phyloP scores from a whole-genome alignment of 495 filamentous ascomycete species.

The Penicillium malachiteum region DNA sequence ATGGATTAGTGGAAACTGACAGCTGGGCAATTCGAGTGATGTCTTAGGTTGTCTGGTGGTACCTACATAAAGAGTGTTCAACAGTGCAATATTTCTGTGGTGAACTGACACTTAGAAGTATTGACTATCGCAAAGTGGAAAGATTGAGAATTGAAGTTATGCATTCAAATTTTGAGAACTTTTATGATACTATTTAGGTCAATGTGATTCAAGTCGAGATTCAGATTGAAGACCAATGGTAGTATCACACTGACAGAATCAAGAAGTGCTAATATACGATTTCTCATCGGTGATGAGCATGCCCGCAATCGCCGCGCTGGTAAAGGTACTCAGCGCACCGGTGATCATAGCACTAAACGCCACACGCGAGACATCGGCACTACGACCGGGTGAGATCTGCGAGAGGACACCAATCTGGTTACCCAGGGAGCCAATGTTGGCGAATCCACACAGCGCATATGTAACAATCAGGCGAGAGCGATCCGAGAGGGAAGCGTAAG shows the following conservation, averaged over 20 bases:
- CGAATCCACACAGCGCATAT: slow-evolving; percentile 73
- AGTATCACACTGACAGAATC: not conserved
- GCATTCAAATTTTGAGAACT: too few species aligned
- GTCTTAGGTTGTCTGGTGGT: too few species aligned
- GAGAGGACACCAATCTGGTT: slow-evolving; percentile 84
- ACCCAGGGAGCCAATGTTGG: slow-evolving; percentile 77
- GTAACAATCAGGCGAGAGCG: slow-evolving; percentile 74
- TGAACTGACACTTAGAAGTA: too few species aligned
- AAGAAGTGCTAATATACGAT: slow-evolving; percentile 20
- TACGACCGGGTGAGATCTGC: slow-evolving; percentile 72
- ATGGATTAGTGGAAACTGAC: too few species aligned
- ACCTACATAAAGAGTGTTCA: too few species aligned
- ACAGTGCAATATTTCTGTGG: too few species aligned
- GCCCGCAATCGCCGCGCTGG: slow-evolving; percentile 78
- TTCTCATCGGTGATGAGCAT: slow-evolving; percentile 62
- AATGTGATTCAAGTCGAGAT: not conserved
- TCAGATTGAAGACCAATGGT: not conserved
- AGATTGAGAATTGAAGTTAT: not conserved
- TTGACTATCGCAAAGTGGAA: not conserved
- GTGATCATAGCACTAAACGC: slow-evolving; percentile 76
- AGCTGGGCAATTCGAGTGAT: too few species aligned
- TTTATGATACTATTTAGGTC: too few species aligned
- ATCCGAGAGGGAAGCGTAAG: slow-evolving; percentile 56
- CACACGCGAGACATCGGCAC: slow-evolving; percentile 71
- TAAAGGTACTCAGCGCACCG: slow-evolving; percentile 77